Base-by-base conservation (phyloP, 2,329 filamentous ascomycete genomes). In the Xylariaceae sp. region DNA sequence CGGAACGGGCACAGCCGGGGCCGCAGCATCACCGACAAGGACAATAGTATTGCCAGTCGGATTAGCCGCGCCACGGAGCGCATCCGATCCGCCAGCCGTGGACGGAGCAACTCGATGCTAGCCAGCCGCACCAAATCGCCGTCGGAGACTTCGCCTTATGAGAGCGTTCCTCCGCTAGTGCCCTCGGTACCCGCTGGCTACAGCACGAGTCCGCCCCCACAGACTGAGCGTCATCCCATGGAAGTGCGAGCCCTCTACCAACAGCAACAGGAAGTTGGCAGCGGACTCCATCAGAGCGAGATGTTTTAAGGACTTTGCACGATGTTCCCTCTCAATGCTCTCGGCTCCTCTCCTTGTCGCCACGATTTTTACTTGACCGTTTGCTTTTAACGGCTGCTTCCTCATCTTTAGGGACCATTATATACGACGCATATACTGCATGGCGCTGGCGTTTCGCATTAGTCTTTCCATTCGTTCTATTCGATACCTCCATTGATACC, bases 61-160 rank as follows among this genome's bases (percentile, higher is more conserved):
- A 66, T 83, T 54, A 75, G 73, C 51, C 80, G 81, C 42, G 79
- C 78, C 0, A 81, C 80, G 0, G 81, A 84, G 58, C 75, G 79
- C 42, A 75, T 84, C 60, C 76, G 81, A 17, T 83, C 80, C 4
- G 80, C 71, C 1, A 83, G 80, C 63, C 77, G 81, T 14, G 75
- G 74, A 44, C 73, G 75, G 39, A 78, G 78, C 56, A 74, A 73
- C 52, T 63, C 66, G 1, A 62, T 62, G 10, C 62, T 66, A 12
- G 62, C 58, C 33, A 58, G 54, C 55, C 60, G 67, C 12, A 68
- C 68, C 44, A 71, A 68, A 58, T 72, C 68, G 2, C 71, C 72
- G 0, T 70, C 71, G 47, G 56, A 57, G 42, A 53, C 60, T 18
- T 64, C 66, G 3, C 69, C 69, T 0, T 71, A 71, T 47, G 70